phyloP scores from a whole-genome alignment of 257 asterid species.

The Lycium barbarum region DNA sequence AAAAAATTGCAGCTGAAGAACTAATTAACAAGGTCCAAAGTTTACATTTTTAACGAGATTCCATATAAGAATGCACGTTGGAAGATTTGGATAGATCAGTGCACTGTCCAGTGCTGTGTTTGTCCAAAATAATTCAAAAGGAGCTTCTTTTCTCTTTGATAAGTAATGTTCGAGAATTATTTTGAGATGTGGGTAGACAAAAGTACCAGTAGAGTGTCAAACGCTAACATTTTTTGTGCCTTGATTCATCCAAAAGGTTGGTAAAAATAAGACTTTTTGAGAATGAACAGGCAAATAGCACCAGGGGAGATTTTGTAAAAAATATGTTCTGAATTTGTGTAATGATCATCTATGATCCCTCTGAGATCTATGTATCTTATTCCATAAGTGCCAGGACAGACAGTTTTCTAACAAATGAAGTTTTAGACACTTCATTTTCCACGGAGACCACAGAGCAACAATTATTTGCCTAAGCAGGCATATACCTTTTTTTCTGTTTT shows the following conservation, averaged over 20 bases:
- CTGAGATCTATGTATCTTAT: not conserved
- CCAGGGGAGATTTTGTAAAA: not conserved
- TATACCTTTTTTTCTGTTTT: not conserved
- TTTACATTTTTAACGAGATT: not conserved
- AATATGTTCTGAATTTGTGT: not conserved
- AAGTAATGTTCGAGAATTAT: not conserved
- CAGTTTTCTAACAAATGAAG: not conserved
- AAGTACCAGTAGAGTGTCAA: not conserved
- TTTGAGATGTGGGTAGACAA: not conserved
- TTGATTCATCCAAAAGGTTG: not conserved
- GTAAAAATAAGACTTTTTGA: not conserved
- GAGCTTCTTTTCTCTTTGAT: not conserved
- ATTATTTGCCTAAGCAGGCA: not conserved
- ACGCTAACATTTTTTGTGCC: not conserved
- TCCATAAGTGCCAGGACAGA: not conserved
- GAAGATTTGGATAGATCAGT: not conserved
- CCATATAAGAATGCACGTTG: not conserved
- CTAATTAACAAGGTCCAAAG: conserved; percentile 8
- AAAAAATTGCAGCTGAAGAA: not conserved
- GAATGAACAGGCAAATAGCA: not conserved
- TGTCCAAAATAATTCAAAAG: not conserved
- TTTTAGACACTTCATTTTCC: conserved; percentile 12
- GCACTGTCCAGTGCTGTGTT: not conserved
- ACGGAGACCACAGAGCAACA: not conserved
- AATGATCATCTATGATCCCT: conserved; percentile 18